Conservation (phyloP, 2,329 filamentous ascomycete species). For the Colletotrichum sp. region DNA sequence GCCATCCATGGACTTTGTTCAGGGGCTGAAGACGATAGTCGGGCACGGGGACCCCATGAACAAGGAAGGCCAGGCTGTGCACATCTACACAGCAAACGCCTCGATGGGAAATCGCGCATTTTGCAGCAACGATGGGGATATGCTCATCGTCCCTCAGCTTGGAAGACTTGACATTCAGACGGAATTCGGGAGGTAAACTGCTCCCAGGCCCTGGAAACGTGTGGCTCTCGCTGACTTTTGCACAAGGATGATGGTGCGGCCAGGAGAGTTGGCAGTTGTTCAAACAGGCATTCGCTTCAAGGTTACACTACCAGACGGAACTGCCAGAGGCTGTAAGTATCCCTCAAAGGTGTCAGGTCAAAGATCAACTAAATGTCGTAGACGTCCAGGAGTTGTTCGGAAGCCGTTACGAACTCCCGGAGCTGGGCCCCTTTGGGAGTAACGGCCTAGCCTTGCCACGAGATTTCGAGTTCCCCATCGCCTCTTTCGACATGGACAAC, state of each 20-base stretch:
- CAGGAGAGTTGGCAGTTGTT: slow-evolving; percentile 69
- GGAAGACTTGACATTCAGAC: slow-evolving; percentile 70
- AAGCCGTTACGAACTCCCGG: slow-evolving; percentile 65
- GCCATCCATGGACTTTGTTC: slow-evolving; percentile 44
- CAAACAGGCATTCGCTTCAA: slow-evolving; percentile 68
- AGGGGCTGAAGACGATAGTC: slow-evolving; percentile 53
- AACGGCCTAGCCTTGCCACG: slow-evolving; percentile 68
- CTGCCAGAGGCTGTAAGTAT: slow-evolving; percentile 56
- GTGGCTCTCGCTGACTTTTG: neutral
- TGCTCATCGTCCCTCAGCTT: slow-evolving; percentile 67
- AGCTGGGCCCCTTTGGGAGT: slow-evolving; percentile 68
- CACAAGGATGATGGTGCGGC: slow-evolving; percentile 52
- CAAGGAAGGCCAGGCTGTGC: slow-evolving; percentile 51
- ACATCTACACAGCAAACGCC: slow-evolving; percentile 52
- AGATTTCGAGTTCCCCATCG: slow-evolving; percentile 68
- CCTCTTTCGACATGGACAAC: slow-evolving; percentile 47
- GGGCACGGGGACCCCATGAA: slow-evolving; percentile 57
- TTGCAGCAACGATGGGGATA: slow-evolving; percentile 66
- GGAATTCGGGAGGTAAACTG: slow-evolving; percentile 58
- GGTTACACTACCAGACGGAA: slow-evolving; percentile 58
- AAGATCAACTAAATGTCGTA: slow-evolving; percentile 2
- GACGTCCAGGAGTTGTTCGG: slow-evolving; percentile 70
- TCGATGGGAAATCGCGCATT: slow-evolving; percentile 51
- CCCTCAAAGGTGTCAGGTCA: neutral
- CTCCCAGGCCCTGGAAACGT: slow-evolving; percentile 9